These are phyloP conservation scores for Phylloporus sp. DNA, from an alignment of 1,284 basidiomycete genomes.

Conservation along the genomic window DNA sequence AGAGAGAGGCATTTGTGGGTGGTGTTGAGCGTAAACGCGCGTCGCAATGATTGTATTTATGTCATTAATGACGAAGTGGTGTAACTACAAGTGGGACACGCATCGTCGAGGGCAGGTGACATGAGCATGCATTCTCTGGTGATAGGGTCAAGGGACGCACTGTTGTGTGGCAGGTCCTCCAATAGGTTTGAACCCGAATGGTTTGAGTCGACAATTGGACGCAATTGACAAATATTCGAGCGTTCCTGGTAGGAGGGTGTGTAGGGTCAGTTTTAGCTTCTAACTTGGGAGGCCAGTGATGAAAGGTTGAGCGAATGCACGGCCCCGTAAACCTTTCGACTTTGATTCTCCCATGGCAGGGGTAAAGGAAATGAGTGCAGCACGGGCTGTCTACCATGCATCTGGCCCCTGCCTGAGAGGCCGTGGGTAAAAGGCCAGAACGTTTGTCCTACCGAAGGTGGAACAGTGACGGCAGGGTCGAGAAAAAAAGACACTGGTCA, in stretches of 20 bases:
- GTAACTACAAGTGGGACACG: slow-evolving; percentile 46
- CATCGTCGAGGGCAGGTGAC: slow-evolving; percentile 86
- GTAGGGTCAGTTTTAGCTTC: slow-evolving; percentile 89
- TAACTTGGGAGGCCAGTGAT: slow-evolving; percentile 37
- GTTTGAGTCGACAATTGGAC: slow-evolving; percentile 84
- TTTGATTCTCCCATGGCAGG: too few relatives aligned
- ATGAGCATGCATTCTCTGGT: slow-evolving; percentile 29
- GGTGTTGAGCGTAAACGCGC: slow-evolving; percentile 92
- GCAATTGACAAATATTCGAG: slow-evolving; percentile 88
- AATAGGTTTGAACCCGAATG: slow-evolving; percentile 81
- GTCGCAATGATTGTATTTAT: slow-evolving; percentile 87
- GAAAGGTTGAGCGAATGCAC: too few relatives aligned
- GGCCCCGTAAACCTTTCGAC: too few relatives aligned
- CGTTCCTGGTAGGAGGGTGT: slow-evolving; percentile 84
- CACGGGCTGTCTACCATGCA: too few relatives aligned
- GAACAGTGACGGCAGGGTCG: too few relatives aligned
- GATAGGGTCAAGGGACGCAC: slow-evolving; percentile 16
- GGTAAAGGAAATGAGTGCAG: too few relatives aligned
- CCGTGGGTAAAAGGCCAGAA: too few relatives aligned
- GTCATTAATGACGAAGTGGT: too few relatives aligned
- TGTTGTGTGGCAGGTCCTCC: slow-evolving; percentile 72
- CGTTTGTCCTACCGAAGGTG: too few relatives aligned
- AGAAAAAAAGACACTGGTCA: too few relatives aligned
- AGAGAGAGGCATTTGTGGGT: slow-evolving; percentile 93
- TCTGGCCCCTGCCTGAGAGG: too few relatives aligned